Evolutionary conservation across 2,329 filamentous ascomycete genomes (phyloP).

Genomic region (Diaporthe citri): DNA sequence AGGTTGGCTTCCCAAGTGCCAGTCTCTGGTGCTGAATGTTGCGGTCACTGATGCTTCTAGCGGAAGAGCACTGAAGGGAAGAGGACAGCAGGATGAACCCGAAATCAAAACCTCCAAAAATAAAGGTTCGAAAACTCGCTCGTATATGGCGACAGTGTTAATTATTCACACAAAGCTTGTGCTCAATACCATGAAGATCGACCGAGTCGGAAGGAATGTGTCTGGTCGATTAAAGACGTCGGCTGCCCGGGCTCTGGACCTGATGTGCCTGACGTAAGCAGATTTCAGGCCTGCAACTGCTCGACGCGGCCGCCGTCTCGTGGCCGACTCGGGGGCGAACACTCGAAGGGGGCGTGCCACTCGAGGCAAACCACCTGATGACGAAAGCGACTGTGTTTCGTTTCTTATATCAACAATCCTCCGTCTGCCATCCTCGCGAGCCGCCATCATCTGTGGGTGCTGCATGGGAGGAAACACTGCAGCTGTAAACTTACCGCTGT

Average conservation of each 20-base stretch:
- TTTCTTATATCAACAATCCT: neutral
- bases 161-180: neutral
- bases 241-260: neutral
- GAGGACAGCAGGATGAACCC: neutral
- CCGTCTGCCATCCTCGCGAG: neutral
- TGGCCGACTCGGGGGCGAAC: constrained; percentile 23
- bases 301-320: constrained; percentile 25
- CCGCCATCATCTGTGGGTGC: neutral
- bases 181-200: neutral
- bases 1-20: neutral
- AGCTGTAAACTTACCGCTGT: neutral
- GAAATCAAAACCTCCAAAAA: neutral
- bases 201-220: neutral
- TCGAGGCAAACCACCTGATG: constrained; percentile 17
- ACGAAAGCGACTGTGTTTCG: neutral
- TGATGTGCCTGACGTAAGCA: constrained; percentile 25
- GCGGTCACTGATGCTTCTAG: neutral
- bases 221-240: neutral
- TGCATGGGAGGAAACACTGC: constrained; percentile 15
- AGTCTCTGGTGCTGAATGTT: neutral
- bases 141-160: neutral
- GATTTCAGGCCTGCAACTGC: constrained; percentile 20
- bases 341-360: constrained; percentile 7
- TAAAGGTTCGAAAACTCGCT: too few species aligned
- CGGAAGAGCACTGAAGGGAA: neutral